phyloP scores from a whole-genome alignment of 371 early-diverging fungal species.

The Mortierella sp. region DNA sequence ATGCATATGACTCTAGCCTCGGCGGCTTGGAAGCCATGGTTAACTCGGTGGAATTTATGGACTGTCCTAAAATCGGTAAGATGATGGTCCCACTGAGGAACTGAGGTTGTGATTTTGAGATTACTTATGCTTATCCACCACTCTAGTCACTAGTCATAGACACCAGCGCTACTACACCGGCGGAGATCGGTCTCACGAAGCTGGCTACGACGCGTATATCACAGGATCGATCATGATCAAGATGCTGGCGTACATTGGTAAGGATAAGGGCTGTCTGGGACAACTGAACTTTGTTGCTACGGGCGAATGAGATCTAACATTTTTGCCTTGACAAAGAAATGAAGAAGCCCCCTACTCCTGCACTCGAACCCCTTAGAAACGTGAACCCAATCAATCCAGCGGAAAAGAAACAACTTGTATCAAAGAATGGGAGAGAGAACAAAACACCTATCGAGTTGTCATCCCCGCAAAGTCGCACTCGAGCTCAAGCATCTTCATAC shows the following conservation, averaged over 20 bases:
- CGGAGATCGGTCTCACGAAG: slow-evolving; percentile 80
- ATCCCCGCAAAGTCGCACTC: too few relatives aligned
- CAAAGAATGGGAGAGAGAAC: too few relatives aligned
- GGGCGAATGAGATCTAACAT: neutral
- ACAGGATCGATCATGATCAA: slow-evolving; percentile 78
- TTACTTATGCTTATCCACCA: too few relatives aligned
- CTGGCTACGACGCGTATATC: slow-evolving; percentile 90
- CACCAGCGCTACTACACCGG: slow-evolving; percentile 28
- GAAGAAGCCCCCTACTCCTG: too few relatives aligned
- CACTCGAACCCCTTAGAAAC: too few relatives aligned
- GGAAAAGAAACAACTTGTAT: too few relatives aligned
- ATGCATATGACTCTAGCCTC: slow-evolving; percentile 27
- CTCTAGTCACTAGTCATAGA: slow-evolving; percentile 20
- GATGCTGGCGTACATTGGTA: slow-evolving; percentile 40
- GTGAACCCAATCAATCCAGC: too few relatives aligned
- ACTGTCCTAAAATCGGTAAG: slow-evolving; percentile 33
- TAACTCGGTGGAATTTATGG: slow-evolving; percentile 25
- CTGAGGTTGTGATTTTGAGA: too few relatives aligned
- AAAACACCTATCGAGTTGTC: too few relatives aligned
- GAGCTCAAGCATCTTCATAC: too few relatives aligned
- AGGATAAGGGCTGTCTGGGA: neutral
- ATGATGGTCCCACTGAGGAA: too few relatives aligned
- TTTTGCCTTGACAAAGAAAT: neutral
- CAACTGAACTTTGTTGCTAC: neutral
- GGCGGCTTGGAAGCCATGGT: slow-evolving; percentile 40